Evolutionary conservation across 805 yeast genomes (phyloP).

Genomic region (Saccharomycopsis sp.): DNA sequence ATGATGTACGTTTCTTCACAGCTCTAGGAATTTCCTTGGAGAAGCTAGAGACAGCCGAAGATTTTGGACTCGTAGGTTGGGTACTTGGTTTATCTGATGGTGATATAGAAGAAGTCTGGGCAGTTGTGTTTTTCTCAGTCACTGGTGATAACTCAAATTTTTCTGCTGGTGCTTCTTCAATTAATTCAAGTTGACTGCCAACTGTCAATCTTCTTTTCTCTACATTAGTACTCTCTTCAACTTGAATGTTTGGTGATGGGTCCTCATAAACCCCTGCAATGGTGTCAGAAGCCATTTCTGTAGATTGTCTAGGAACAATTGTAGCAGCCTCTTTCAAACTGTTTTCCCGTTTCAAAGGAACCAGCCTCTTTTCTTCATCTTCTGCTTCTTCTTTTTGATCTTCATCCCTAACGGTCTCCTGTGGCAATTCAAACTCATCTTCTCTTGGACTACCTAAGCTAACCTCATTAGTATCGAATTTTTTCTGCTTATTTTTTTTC

Average conservation of each 20-base stretch:
- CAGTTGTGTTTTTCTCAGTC: too few relatives aligned
- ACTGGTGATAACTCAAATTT: too few relatives aligned
- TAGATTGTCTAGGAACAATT: background rate
- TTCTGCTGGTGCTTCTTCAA: too few relatives aligned
- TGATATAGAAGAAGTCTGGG: background rate
- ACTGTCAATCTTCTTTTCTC: too few relatives aligned
- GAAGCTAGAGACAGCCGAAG: background rate
- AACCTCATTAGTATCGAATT: background rate
- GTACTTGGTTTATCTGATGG: background rate
- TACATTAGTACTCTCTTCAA: too few relatives aligned
- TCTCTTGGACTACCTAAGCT: background rate
- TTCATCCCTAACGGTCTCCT: background rate
- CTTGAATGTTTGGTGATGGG: too few relatives aligned
- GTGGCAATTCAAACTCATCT: background rate
- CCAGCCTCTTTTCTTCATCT: background rate
- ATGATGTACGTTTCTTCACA: background rate
- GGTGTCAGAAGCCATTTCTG: background rate
- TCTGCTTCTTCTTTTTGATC: background rate
- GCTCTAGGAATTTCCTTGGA: background rate
- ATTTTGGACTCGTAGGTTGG: background rate
- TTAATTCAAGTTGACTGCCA: too few relatives aligned
- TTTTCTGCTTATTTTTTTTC: background rate
- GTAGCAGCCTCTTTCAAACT: background rate
- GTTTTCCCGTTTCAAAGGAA: background rate
- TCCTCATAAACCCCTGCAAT: too few relatives aligned